Conservation (phyloP, 371 early-diverging fungal genomes). For the Mucor ambiguus region DNA sequence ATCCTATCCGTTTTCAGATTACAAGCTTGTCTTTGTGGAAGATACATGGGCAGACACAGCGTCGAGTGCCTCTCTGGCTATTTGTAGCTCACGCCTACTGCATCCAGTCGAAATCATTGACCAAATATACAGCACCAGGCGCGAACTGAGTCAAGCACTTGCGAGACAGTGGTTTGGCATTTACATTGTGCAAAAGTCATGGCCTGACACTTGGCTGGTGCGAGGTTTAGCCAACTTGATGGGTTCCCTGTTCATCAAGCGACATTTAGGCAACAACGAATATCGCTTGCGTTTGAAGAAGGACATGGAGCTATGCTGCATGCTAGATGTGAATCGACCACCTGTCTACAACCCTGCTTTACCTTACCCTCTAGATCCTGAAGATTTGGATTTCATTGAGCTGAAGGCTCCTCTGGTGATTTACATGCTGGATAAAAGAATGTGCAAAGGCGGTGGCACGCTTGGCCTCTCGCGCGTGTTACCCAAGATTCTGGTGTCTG, state of each 20-base stretch:
- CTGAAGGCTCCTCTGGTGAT: conserved; percentile 89
- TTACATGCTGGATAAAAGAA: conserved; percentile 90
- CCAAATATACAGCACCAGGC: conserved; percentile 81
- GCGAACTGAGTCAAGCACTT: conserved; percentile 67
- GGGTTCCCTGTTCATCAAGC: conserved; percentile 71
- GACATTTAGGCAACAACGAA: conserved; percentile 88
- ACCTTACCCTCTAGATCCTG: conserved; percentile 65
- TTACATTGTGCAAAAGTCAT: conserved; percentile 76
- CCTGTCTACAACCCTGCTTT: conserved; percentile 76
- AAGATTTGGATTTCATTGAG: conserved; percentile 78
- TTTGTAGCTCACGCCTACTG: conserved; percentile 70
- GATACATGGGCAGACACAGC: conserved; percentile 68
- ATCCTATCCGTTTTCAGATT: conserved; percentile 85
- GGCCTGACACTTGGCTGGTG: conserved; percentile 90
- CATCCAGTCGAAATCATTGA: conserved; percentile 83
- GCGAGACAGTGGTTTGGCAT: conserved; percentile 95
- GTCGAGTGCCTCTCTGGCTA: conserved; percentile 72
- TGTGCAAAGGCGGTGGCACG: conserved; percentile 82
- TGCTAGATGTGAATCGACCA: conserved; percentile 83
- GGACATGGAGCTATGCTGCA: conserved; percentile 84
- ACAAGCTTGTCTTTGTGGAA: conserved; percentile 87
- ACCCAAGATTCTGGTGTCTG: conserved; percentile 75
- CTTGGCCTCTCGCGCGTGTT: conserved; percentile 81
- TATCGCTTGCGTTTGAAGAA: conserved; percentile 80
- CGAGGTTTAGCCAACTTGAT: conserved; percentile 79